phyloP scores from a whole-genome alignment of 1,284 basidiomycete species.

The Heterobasidion annosum region DNA sequence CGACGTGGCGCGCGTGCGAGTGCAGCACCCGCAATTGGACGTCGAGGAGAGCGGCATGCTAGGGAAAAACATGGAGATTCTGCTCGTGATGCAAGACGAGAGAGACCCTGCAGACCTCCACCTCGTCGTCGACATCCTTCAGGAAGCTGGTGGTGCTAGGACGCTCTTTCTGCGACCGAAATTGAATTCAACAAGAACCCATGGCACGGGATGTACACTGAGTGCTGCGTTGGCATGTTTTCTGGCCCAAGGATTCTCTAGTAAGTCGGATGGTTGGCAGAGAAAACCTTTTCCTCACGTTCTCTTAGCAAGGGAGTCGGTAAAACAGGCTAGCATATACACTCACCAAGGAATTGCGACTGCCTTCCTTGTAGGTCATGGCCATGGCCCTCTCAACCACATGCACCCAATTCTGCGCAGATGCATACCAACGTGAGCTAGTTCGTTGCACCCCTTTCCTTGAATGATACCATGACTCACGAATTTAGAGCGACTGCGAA shows the following conservation, averaged over 20 bases:
- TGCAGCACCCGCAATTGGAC: conserved; percentile 20
- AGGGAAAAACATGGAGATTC: conserved; percentile 54
- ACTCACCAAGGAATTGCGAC: conserved; percentile 73
- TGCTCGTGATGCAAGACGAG: conserved; percentile 19
- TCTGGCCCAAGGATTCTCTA: conserved; percentile 41
- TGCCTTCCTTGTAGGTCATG: conserved; percentile 65
- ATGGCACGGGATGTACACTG: conserved; percentile 93
- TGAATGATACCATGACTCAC: not conserved
- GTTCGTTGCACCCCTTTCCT: not conserved
- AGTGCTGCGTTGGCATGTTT: conserved; percentile 75
- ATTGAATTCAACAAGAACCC: conserved; percentile 69
- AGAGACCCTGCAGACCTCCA: conserved; percentile 15
- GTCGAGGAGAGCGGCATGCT: conserved; percentile 34
- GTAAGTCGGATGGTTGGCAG: conserved; percentile 25
- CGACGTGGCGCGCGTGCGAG: conserved; percentile 31
- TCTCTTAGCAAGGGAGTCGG: conserved; percentile 47
- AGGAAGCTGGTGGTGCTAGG: conserved; percentile 25
- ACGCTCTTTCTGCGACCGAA: conserved; percentile 59
- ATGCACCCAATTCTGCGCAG: conserved; percentile 51
- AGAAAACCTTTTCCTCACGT: too few relatives aligned
- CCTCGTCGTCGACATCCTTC: conserved; percentile 76
- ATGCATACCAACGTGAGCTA: conserved; percentile 49
- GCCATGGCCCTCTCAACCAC: conserved; percentile 87
- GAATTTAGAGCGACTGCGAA: conserved; percentile 40
- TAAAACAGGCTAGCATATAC: conserved; percentile 55